These are phyloP conservation scores for Pyrenula aspistea DNA, from an alignment of 495 filamentous ascomycete genomes.

Conservation along the genomic window DNA sequence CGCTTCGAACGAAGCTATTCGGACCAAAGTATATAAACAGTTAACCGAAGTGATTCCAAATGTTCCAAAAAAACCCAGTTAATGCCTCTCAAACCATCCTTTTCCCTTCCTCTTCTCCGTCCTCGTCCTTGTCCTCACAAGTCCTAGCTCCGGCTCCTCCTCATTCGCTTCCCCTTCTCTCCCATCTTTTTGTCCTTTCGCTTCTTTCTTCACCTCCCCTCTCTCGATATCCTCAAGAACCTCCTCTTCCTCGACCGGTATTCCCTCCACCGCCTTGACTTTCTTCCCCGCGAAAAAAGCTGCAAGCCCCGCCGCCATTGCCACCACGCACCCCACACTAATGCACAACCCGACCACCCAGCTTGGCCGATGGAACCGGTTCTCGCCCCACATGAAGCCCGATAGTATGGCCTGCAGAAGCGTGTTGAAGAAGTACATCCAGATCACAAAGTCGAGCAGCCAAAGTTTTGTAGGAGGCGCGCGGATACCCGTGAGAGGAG, in stretches of 20 bases:
- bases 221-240: not conserved
- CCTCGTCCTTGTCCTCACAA: not conserved
- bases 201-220: not conserved
- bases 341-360: slow-evolving; percentile 71
- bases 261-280: not conserved
- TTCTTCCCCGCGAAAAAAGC: slow-evolving; percentile 42
- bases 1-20: no score
- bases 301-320: slow-evolving; percentile 56
- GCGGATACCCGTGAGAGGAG: slow-evolving; percentile 49
- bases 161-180: not conserved
- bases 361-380: slow-evolving; percentile 54
- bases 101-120: not conserved
- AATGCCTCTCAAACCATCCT: not conserved
- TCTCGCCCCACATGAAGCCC: slow-evolving; percentile 70
- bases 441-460: slow-evolving; percentile 74
- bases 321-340: slow-evolving; percentile 53
- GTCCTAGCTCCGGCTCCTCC: not conserved
- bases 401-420: slow-evolving; percentile 60
- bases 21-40: no score
- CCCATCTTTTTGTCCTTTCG: not conserved
- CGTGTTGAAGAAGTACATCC: slow-evolving; percentile 63
- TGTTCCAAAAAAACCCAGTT: no score
- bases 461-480: slow-evolving; percentile 54
- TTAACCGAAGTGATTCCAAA: no score
- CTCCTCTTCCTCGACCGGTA: not conserved